Conservation (phyloP, 2,329 filamentous ascomycete genomes). For the Tolypocladium cylindrosporum region DNA sequence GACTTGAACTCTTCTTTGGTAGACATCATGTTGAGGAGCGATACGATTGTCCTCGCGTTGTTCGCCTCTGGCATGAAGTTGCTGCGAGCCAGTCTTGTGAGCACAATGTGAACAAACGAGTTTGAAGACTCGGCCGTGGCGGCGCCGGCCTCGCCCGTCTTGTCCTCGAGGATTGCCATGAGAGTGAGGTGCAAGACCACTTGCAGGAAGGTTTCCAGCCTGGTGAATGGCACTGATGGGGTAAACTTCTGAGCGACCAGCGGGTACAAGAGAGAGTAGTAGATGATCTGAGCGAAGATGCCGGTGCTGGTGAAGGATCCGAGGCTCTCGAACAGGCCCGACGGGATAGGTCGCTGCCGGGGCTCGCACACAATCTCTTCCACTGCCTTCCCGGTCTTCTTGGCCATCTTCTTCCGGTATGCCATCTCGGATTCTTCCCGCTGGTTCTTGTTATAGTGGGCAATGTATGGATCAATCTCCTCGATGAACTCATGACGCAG, state of each 20-base stretch:
- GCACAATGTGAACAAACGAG: conserved; percentile 65
- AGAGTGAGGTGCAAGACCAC: conserved; percentile 82
- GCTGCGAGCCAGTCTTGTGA: conserved; percentile 52
- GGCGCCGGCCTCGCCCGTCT: conserved; percentile 43
- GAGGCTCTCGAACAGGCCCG: conserved; percentile 68
- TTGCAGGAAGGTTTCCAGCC: conserved; percentile 85
- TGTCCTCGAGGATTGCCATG: conserved; percentile 78
- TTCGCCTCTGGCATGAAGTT: conserved; percentile 50
- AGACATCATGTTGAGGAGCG: conserved; percentile 51
- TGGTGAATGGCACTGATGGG: conserved; percentile 66
- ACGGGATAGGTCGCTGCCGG: conserved; percentile 63
- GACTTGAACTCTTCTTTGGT: conserved; percentile 66
- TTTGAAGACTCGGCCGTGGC: conserved; percentile 30
- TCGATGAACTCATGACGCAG: conserved; percentile 78
- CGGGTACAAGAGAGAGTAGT: conserved; percentile 77
- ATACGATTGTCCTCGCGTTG: conserved; percentile 51
- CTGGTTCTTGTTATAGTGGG: conserved; percentile 94
- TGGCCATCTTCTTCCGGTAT: conserved; percentile 79
- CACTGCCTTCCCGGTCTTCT: conserved; percentile 69
- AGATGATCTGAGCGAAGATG: conserved; percentile 83
- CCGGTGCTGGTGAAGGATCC: conserved; percentile 73
- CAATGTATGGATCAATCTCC: conserved; percentile 88
- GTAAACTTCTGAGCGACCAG: conserved; percentile 59
- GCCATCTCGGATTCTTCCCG: conserved; percentile 88
- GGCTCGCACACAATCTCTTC: conserved; percentile 91